A percentile compares a stretch with the other conserved stretches of the same genome.
Evolutionary conservation across 768 basidiomycete species (phyloP).

Genomic region (Paxillus rubicundulus): DNA sequence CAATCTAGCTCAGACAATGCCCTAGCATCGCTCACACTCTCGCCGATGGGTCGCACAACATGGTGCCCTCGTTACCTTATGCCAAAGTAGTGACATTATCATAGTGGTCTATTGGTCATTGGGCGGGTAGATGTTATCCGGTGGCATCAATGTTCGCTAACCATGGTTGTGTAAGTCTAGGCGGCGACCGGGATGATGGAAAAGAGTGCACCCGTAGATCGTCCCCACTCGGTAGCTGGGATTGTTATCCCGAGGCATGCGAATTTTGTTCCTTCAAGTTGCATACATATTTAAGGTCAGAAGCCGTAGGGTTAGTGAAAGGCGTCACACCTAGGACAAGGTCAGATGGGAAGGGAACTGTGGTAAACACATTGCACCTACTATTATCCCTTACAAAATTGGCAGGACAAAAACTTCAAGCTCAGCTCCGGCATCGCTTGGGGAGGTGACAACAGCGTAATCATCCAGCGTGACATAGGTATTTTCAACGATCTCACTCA

Average conservation of each 20-base stretch:
- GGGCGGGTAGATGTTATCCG: conserved; percentile 18
- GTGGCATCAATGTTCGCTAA: background rate
- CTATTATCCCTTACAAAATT: too few species aligned
- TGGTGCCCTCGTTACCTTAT: conserved; percentile 54
- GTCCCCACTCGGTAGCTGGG: conserved; percentile 54
- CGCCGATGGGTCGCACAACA: conserved; percentile 52
- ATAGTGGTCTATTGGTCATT: too few species aligned
- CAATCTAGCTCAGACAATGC: background rate
- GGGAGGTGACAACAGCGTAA: too few species aligned
- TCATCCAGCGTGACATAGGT: too few species aligned
- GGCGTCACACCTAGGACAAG: too few species aligned
- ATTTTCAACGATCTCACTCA: too few species aligned
- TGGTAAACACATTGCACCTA: too few species aligned
- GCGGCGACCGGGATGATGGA: conserved; percentile 60
- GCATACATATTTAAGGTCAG: conserved; percentile 52
- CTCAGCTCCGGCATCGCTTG: too few species aligned
- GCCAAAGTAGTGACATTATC: conserved; percentile 38
- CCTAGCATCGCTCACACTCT: conserved; percentile 29
- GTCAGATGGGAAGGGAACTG: too few species aligned
- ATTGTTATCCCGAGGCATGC: conserved; percentile 49
- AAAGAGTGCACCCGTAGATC: conserved; percentile 47
- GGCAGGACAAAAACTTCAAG: too few species aligned
- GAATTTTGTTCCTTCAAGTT: conserved; percentile 49
- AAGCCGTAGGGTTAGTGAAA: too few species aligned
- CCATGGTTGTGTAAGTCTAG: conserved; percentile 22